A percentile compares a stretch with the other conserved stretches of the same genome.
Conservation (phyloP, 257 asterid species). For the Salvia splendens region DNA sequence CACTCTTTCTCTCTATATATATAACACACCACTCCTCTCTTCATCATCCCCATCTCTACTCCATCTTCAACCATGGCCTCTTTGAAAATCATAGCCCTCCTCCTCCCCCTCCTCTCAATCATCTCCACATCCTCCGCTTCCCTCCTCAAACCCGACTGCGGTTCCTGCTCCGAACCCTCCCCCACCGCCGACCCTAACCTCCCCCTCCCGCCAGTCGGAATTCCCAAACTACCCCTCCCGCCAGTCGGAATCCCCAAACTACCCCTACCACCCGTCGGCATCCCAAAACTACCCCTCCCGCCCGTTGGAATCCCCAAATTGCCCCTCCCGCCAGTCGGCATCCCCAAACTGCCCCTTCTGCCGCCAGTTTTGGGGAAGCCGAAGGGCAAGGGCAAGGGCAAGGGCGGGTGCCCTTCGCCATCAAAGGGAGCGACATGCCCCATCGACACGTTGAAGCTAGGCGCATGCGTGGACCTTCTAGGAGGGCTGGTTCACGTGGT, state of each 20-base stretch:
- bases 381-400: background rate
- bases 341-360: conserved; percentile 34
- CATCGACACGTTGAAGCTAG: conserved; percentile 67
- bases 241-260: conserved; percentile 25
- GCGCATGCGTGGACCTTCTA: conserved; percentile 79
- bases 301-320: conserved; percentile 33
- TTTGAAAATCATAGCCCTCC: conserved; percentile 46
- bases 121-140: conserved; percentile 50
- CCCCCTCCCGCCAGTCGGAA: background rate
- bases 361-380: background rate
- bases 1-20: conserved; percentile 30
- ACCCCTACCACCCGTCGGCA: conserved; percentile 4
- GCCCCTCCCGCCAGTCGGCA: conserved; percentile 28
- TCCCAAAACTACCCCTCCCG: conserved; percentile 34
- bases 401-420: conserved; percentile 32
- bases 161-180: conserved; percentile 41
- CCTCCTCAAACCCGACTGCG: conserved; percentile 46
- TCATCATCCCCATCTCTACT: background rate
- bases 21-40: conserved; percentile 23
- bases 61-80: conserved; percentile 41
- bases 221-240: conserved; percentile 25
- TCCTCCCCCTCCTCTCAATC: conserved; percentile 55
- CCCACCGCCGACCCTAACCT: conserved; percentile 20
- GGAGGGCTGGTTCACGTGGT: conserved; percentile 78
- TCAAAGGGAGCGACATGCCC: conserved; percentile 56